Evolutionary conservation across 208 protist genomes (phyloP), one percentile per base, ranked within the genome.

Genomic region (Vickermania ingenoplastis): DNA sequence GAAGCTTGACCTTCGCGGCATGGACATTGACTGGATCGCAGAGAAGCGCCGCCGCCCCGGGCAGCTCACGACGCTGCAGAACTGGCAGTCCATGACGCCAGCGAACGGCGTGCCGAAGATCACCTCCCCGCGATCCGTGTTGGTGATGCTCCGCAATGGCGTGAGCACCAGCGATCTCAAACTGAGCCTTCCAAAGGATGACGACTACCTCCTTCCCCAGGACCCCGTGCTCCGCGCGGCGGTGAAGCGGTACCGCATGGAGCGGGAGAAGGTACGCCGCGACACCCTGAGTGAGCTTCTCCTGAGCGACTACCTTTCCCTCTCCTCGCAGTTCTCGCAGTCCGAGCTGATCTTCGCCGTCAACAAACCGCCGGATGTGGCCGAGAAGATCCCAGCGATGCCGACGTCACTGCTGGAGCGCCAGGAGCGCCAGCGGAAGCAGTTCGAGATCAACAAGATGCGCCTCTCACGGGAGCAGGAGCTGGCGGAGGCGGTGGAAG

Each of bases 121-220:
- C 31, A 92, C 76, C 69, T 95, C 89, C 13, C 89, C 89, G 1
- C 89, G 89, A 24, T 92, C 89, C 36, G 79, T 65, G 36, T 59
- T 95, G 25, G 75, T 87, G 49, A 26, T 90, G 28, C 60, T 95
- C 4, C 75, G 82, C 22, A 87, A 84, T 62, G 89, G 89, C 31
- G 70, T 87, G 51, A 61, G 55, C 11, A 60, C 79, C 5, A 29
- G 55, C 22, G 84, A 94, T 56, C 75, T 90, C 41, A 11, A 49
- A 7, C 27, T 11, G n/a, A 27, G 13, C 2, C 22, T 21, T 31
- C 55, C 27, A 4, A 25, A 25, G 13, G 45, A 61, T 26, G 27
- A 21, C 31, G 41, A 50, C 25, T 4, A 66, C 2, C 5, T 54
- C 7, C 61, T 81, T 45, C 67, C 70, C 21, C 54, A 56, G 29